These are phyloP conservation scores for Calonectria pteridis DNA, from an alignment of 2,329 filamentous ascomycete species.

Conservation along the genomic window DNA sequence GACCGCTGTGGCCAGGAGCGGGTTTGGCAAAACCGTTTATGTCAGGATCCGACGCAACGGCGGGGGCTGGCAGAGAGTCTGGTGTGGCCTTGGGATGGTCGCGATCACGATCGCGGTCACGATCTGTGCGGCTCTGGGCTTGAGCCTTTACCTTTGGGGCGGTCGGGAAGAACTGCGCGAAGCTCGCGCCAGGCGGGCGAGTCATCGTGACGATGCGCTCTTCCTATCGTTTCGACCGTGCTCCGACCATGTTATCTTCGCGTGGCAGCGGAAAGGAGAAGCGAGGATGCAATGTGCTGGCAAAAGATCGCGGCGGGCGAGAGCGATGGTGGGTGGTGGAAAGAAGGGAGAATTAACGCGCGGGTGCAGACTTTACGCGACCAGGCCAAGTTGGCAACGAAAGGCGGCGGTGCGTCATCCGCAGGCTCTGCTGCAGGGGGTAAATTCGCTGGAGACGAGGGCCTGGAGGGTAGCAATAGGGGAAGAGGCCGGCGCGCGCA, in stretches of 20 bases:
- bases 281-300: constrained; percentile 13
- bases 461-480: constrained; percentile 25
- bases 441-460: constrained; percentile 35
- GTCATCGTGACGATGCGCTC: constrained; percentile 75
- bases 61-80: constrained; percentile 38
- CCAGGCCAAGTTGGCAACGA: constrained; percentile 43
- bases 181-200: constrained; percentile 81
- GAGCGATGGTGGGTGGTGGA: constrained; percentile 21
- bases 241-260: constrained; percentile 69
- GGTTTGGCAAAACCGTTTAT: constrained; percentile 38
- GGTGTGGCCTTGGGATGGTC: constrained; percentile 46
- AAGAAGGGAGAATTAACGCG: constrained; percentile 37
- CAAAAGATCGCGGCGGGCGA: constrained; percentile 19
- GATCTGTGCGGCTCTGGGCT: constrained; percentile 50
- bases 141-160: constrained; percentile 74
- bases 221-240: constrained; percentile 65
- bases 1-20: constrained; percentile 34
- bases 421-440: constrained; percentile 36
- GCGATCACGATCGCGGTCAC: constrained; percentile 50
- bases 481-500: constrained; percentile 30
- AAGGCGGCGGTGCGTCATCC: constrained; percentile 41
- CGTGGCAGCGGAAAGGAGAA: constrained; percentile 34
- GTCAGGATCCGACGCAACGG: constrained; percentile 41
- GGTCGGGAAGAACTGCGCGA: constrained; percentile 88
- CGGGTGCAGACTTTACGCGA: constrained; percentile 56